phyloP scores from a whole-genome alignment of 2,329 filamentous ascomycete species.

The Sphaerulina populicola region DNA sequence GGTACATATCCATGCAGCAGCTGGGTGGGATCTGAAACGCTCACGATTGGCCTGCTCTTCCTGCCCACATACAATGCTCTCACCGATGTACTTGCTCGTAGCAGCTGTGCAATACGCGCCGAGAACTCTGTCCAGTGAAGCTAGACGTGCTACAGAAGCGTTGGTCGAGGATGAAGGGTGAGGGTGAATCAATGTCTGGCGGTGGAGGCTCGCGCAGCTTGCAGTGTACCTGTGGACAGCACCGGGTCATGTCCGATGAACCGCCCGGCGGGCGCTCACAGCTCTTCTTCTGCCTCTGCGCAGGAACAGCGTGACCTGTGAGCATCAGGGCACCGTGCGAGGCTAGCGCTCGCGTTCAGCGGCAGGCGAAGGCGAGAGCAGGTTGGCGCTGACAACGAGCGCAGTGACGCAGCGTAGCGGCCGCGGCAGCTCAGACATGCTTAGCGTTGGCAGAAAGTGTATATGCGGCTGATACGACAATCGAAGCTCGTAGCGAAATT shows the following conservation, averaged over 20 bases:
- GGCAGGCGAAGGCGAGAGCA: slow-evolving; percentile 15
- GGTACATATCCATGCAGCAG: slow-evolving; percentile 18
- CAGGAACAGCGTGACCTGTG: slow-evolving; percentile 15
- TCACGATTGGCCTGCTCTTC: slow-evolving; percentile 14
- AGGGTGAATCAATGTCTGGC: slow-evolving; percentile 10
- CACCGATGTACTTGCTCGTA: slow-evolving; percentile 5
- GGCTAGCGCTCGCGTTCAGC: slow-evolving; percentile 14
- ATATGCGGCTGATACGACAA: slow-evolving; percentile 12
- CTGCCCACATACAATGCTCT: slow-evolving; percentile 8
- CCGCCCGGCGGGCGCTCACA: slow-evolving; percentile 13
- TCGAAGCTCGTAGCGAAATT: slow-evolving; percentile 16
- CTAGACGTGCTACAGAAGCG: slow-evolving; percentile 7
- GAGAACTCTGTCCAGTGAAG: slow-evolving; percentile 4
- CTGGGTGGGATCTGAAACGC: slow-evolving; percentile 9
- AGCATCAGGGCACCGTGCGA: slow-evolving; percentile 13
- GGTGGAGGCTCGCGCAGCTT: slow-evolving; percentile 17
- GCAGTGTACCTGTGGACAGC: slow-evolving; percentile 12
- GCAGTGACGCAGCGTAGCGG: slow-evolving; percentile 15
- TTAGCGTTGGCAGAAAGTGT: slow-evolving; percentile 13
- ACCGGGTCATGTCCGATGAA: slow-evolving; percentile 15
- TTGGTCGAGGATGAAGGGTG: slow-evolving; percentile 3
- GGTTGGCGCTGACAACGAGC: slow-evolving; percentile 19
- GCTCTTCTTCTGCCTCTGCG: slow-evolving; percentile 11
- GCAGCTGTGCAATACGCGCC: slow-evolving; percentile 1
- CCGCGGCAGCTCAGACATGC: slow-evolving; percentile 12